Percentiles rank a stretch among this genome's conserved stretches.
phyloP scores from a whole-genome alignment of 495 filamentous ascomycete genomes.

The Talaromyces nanjingensis region DNA sequence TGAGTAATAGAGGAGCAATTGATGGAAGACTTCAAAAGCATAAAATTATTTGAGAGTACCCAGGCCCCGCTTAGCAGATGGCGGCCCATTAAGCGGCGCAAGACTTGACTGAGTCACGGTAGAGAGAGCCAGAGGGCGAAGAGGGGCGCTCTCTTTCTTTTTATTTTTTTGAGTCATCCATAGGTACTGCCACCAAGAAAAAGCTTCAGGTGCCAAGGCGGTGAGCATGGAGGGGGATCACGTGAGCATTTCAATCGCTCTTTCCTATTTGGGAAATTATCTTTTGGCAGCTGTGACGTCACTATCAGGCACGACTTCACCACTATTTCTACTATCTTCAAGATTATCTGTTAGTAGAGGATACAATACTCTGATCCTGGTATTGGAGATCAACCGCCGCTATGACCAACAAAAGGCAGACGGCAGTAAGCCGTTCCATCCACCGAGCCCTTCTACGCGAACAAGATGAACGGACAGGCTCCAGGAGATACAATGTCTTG shows the following conservation, averaged over 20 bases:
- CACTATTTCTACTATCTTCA: not conserved
- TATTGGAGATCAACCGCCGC: not conserved
- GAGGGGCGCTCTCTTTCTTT: constrained; percentile 27
- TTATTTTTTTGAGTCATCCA: not conserved
- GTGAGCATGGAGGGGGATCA: constrained; percentile 15
- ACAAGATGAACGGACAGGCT: not conserved
- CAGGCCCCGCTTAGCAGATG: constrained; percentile 37
- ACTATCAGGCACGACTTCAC: not conserved
- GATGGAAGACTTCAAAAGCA: constrained; percentile 14
- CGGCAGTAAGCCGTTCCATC: constrained; percentile 27
- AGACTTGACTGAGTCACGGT: not conserved
- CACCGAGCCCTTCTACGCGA: constrained; percentile 27
- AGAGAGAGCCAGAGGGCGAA: not conserved
- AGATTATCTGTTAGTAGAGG: not conserved
- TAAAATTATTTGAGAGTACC: constrained; percentile 29
- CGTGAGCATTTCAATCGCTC: not conserved
- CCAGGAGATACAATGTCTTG: not conserved
- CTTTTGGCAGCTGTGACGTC: constrained; percentile 5
- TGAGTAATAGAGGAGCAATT: not conserved
- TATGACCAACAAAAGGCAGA: constrained; percentile 19
- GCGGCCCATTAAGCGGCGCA: constrained; percentile 28
- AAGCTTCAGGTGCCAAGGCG: constrained; percentile 20
- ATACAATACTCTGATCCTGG: not conserved
- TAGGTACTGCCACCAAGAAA: constrained; percentile 12
- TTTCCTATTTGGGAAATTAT: constrained; percentile 9